Evolutionary conservation across 129 eudicot genomes (phyloP).

Genomic region (Lonicera japonica): DNA sequence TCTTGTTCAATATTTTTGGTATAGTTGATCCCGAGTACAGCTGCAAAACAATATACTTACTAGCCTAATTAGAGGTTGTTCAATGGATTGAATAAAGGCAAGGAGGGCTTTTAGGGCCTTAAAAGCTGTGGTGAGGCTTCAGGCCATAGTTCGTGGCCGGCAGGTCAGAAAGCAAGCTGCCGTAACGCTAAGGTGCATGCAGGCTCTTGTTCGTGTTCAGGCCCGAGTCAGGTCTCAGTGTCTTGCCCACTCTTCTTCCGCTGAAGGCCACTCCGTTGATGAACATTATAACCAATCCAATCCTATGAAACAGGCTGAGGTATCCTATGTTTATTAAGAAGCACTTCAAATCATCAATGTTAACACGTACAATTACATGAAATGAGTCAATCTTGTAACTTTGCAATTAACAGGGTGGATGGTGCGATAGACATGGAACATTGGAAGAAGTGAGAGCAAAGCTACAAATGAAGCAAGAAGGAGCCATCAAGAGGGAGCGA

Average conservation of each 20-base stretch:
- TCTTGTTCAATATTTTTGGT: no score
- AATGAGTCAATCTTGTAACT: background rate
- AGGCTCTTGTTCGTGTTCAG: conserved; percentile 91
- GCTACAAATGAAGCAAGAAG: conserved; percentile 72
- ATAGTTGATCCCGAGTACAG: no score
- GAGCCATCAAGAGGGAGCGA: conserved; percentile 72
- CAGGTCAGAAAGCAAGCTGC: conserved; percentile 89
- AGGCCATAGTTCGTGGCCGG: conserved; percentile 89
- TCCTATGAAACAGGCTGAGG: conserved; percentile 56
- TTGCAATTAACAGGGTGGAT: conserved; percentile 46
- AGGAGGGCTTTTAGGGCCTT: conserved; percentile 77
- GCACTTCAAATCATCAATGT: background rate
- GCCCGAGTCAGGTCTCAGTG: conserved; percentile 62
- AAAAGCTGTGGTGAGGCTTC: conserved; percentile 81
- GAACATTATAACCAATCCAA: conserved; percentile 19
- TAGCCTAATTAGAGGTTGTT: no score
- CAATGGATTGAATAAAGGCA: conserved; percentile 37
- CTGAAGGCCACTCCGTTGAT: conserved; percentile 13
- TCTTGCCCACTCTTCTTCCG: conserved; percentile 26
- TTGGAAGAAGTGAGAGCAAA: conserved; percentile 57
- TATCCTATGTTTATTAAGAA: conserved; percentile 10
- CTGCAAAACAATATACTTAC: no score
- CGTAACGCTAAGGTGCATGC: conserved; percentile 90
- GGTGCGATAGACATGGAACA: conserved; percentile 79
- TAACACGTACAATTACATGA: background rate